Evolutionary conservation across 257 asterid species (phyloP).

Genomic region (Fraxinus excelsior): DNA sequence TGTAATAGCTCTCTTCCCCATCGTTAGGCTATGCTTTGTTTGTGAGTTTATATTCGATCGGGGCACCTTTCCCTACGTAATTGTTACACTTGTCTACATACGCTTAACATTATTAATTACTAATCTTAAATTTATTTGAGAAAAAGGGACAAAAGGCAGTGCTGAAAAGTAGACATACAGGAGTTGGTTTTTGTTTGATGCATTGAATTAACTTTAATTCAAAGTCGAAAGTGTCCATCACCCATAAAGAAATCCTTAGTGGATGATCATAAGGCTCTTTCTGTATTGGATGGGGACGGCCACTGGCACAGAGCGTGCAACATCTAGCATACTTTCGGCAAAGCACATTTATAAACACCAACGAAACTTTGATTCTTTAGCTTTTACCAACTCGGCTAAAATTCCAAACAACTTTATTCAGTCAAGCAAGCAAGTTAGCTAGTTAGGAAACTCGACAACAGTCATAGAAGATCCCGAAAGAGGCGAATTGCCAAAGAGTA

Average conservation of each 20-base stretch:
- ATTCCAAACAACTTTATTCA: not conserved
- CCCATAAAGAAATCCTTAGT: not conserved
- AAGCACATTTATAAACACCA: not conserved
- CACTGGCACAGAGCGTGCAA: slow-evolving; percentile 15
- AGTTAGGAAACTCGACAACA: no score
- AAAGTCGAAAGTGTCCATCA: not conserved
- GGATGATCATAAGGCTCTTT: not conserved
- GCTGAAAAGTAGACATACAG: not conserved
- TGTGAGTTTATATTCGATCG: no score
- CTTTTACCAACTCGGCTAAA: not conserved
- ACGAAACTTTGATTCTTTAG: not conserved
- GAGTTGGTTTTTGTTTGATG: not conserved
- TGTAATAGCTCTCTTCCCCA: no score
- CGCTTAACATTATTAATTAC: no score
- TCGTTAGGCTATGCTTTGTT: no score
- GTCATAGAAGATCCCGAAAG: no score
- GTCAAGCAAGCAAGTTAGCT: no score
- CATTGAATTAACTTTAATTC: not conserved
- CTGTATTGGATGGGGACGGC: slow-evolving; percentile 22
- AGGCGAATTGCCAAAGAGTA: no score
- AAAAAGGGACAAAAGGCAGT: no score
- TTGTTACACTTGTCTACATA: no score
- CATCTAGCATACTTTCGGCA: not conserved
- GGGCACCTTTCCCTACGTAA: no score
- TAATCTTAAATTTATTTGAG: no score